Evolutionary conservation across 345 rosid species (phyloP).

Genomic region (Arabis hirsuta): DNA sequence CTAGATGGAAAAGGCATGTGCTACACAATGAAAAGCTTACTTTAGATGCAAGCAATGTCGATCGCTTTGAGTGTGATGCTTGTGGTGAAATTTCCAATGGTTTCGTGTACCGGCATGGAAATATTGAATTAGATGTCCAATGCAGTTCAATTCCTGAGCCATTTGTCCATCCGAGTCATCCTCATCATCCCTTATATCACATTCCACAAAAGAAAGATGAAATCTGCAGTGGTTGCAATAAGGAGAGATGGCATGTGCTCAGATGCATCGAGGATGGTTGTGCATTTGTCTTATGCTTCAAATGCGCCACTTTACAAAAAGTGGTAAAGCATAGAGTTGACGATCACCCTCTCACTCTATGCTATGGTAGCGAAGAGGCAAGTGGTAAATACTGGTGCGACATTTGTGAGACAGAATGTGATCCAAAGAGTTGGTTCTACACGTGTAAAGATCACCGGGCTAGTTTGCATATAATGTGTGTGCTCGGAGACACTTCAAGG

Average conservation of each 20-base stretch:
- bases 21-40: conserved; percentile 3
- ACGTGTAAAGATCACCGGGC: neutral
- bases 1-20: neutral
- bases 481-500: neutral
- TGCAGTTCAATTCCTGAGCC: conserved; percentile 19
- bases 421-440: neutral
- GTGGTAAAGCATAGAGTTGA: conserved; percentile 24
- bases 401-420: neutral
- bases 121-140: neutral
- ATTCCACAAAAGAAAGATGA: neutral
- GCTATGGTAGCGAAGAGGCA: conserved; percentile 11
- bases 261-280: conserved; percentile 18
- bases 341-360: neutral
- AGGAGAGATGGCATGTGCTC: neutral
- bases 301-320: conserved; percentile 4
- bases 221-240: neutral
- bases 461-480: neutral
- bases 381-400: conserved; percentile 16
- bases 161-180: conserved; percentile 18
- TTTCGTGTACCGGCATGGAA: neutral
- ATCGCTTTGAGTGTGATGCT: fast-evolving
- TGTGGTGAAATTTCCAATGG: fast-evolving
- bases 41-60: neutral
- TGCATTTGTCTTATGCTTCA: neutral
- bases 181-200: neutral